Conservation (phyloP, 2,329 filamentous ascomycete genomes). For the Polytolypa hystricis region DNA sequence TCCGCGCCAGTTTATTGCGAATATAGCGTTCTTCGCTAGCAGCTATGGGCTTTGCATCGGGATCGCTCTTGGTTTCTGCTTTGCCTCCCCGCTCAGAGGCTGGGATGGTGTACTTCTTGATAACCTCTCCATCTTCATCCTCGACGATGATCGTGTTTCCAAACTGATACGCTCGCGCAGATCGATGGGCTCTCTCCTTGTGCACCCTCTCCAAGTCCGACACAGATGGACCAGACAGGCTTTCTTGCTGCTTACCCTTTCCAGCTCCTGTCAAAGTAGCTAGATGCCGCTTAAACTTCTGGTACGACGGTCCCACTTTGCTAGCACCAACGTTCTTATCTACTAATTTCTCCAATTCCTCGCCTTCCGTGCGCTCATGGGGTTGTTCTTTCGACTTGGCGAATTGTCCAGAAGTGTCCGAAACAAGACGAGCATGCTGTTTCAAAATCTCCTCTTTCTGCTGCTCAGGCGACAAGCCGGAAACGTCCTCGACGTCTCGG, state of each 20-base stretch:
- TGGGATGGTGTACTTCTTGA: conserved; percentile 58
- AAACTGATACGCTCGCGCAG: conserved; percentile 56
- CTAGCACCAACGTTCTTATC: too few species aligned
- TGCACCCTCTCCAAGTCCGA: conserved; percentile 13
- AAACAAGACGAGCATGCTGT: conserved; percentile 43
- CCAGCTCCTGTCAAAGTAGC: conserved; percentile 34
- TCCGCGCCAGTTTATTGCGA: conserved; percentile 43
- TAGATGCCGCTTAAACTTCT: conserved; percentile 37
- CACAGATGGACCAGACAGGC: conserved; percentile 13
- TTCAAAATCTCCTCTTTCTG: conserved; percentile 46
- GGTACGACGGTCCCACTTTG: conserved; percentile 18
- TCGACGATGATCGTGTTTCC: conserved; percentile 62
- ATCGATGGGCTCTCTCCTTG: conserved; percentile 35
- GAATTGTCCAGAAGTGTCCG: conserved; percentile 36
- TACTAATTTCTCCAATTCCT: conserved; percentile 30
- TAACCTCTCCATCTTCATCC: conserved; percentile 56
- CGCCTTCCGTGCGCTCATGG: conserved; percentile 34
- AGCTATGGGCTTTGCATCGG: conserved; percentile 21
- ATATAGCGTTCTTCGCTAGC: conserved; percentile 29
- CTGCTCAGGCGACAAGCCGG: conserved; percentile 43
- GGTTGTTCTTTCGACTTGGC: conserved; percentile 36
- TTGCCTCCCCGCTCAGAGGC: conserved; percentile 17
- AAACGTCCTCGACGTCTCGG: conserved; percentile 50
- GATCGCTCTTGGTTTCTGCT: conserved; percentile 14
- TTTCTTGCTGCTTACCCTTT: conserved; percentile 27